Evolutionary conservation across 202 grass and related monocot genomes (phyloP), one percentile per base, ranked within the genome.

Genomic region (Digitaria exilis): DNA sequence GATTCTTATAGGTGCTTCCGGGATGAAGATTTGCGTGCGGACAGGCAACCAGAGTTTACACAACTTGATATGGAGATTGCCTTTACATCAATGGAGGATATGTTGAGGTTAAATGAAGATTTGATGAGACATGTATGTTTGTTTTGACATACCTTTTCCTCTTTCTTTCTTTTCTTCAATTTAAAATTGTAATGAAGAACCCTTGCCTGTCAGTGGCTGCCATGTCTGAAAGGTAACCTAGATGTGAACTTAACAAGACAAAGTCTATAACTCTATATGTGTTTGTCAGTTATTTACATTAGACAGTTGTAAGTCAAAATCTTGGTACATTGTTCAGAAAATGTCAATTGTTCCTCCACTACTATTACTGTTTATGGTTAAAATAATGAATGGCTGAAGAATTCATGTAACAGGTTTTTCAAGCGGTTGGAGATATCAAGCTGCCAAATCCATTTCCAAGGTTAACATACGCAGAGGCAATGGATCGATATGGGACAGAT

Each of bases 51-150:
- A 25, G 96, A 98, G 76, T 98, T 98, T 69, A 98, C 96, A 41
- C 93, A 98, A 80, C 90, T 98, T 48, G 96, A 98, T 93, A 98
- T 98, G 96, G 96, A 98, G 81, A 77, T 96, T 67, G 86, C 93
- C 80, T 98, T 96, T 82, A 92, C 91, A 76, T 89, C 96, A 70
- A 85, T 96, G 86, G 96, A 98, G 60, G 93, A 92, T 82, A 96
- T 96, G 93, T 82, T 99, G 89, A 96, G 78, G 60, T 87, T 99
- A 79, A 96, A 99, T 65, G 93, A 99, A 80, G 90, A 99, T 80
- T 85, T 99, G 31, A 96, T 99, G 75, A 92, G 89, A 96, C 89
- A 92, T 94, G 96, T 99, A 84, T 79, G 80, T 79, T 80, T 50
- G 24, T 82, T 87, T 87, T 50, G 28, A 75, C 43, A 22, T 39